A percentile compares a stretch with the other conserved stretches of the same genome.
phyloP scores from a whole-genome alignment of 2,329 filamentous ascomycete species.

The Ophiostoma himal-ulmi region DNA sequence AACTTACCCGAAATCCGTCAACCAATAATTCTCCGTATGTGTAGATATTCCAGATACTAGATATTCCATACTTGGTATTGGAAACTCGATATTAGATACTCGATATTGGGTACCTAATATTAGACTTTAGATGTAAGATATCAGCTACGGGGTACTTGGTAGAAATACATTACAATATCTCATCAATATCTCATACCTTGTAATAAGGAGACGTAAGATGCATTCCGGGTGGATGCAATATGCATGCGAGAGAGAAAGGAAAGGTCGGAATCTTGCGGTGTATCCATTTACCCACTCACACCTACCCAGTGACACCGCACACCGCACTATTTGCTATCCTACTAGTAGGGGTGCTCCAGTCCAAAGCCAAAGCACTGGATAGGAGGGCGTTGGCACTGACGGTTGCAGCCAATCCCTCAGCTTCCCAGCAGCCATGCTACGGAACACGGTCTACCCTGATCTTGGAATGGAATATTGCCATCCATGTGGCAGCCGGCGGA shows the following conservation, averaged over 20 bases:
- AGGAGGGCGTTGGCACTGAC: slow-evolving; percentile 3
- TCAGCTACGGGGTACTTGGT: not conserved
- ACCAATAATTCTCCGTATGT: slow-evolving; percentile 7
- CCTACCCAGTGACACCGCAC: not conserved
- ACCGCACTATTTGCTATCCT: not conserved
- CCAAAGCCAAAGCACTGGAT: slow-evolving; percentile 7
- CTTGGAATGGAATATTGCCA: not conserved
- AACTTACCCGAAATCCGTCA: not conserved
- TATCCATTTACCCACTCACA: not conserved
- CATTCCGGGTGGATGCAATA: slow-evolving; percentile 10
- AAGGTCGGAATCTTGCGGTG: not conserved
- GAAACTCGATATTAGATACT: no score
- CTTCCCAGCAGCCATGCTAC: not conserved
- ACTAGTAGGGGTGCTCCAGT: not conserved
- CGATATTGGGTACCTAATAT: no score
- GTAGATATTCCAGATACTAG: slow-evolving; percentile 1
- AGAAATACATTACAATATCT: not conserved
- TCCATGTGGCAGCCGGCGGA: slow-evolving; percentile 1
- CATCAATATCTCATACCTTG: not conserved
- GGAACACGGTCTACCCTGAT: not conserved
- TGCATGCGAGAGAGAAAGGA: slow-evolving; percentile 11
- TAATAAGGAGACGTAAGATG: not conserved
- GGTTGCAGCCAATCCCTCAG: not conserved
- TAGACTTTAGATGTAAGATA: not conserved
- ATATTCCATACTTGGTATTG: no score